Percentiles rank a stretch among this genome's conserved stretches.
These are phyloP conservation scores for Dacryopinax spathularia DNA, from an alignment of 768 basidiomycete species.

Conservation along the genomic window DNA sequence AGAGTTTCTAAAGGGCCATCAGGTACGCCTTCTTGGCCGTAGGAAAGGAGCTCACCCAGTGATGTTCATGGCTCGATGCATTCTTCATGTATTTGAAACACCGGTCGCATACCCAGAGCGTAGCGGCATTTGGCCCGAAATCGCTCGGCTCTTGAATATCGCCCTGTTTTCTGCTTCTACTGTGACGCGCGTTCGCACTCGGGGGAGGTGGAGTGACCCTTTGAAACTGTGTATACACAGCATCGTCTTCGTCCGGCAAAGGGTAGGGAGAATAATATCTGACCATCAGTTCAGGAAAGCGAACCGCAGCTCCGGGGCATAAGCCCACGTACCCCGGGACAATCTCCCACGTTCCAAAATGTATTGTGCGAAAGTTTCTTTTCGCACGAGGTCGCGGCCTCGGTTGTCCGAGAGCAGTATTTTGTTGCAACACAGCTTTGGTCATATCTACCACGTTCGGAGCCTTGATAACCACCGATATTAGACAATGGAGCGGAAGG, in stretches of 20 bases:
- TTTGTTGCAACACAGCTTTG: not conserved
- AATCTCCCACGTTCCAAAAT: conserved; percentile 74
- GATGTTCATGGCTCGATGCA: conserved; percentile 46
- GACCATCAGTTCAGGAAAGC: not conserved
- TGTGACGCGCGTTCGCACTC: conserved; percentile 26
- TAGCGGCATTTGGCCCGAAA: conserved; percentile 4
- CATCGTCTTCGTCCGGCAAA: conserved; percentile 46
- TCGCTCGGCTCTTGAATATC: conserved; percentile 11
- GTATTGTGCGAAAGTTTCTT: conserved; percentile 75
- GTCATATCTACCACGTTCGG: not conserved
- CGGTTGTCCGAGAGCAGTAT: not conserved
- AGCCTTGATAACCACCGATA: not conserved
- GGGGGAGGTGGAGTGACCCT: conserved; percentile 15
- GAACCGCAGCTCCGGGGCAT: conserved; percentile 5
- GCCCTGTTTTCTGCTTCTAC: conserved; percentile 33
- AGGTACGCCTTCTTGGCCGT: not conserved
- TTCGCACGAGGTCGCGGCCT: conserved; percentile 26
- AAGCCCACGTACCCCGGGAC: conserved; percentile 58
- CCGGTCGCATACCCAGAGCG: conserved; percentile 71
- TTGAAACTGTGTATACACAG: conserved; percentile 16
- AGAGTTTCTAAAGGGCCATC: conserved; percentile 40
- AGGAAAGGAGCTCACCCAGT: conserved; percentile 33
- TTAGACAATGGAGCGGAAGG: not conserved
- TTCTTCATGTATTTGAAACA: conserved; percentile 97
- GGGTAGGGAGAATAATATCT: conserved; percentile 97